phyloP scores from a whole-genome alignment of 2,329 filamentous ascomycete species.

The Colletotrichum caudatum region DNA sequence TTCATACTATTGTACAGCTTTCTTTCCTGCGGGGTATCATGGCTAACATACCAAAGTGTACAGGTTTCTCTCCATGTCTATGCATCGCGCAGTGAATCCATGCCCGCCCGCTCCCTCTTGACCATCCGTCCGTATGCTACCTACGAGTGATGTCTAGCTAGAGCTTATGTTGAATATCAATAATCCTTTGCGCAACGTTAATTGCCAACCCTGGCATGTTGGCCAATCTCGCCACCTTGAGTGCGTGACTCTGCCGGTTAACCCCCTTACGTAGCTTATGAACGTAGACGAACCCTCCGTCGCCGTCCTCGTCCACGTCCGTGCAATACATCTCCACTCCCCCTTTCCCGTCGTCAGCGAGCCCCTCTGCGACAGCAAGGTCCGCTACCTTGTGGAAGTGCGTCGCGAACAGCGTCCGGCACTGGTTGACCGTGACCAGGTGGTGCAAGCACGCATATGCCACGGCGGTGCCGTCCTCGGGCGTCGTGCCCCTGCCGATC shows the following conservation, averaged over 20 bases:
- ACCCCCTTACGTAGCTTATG: constrained; percentile 85
- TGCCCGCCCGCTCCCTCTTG: not conserved
- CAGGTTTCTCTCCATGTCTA: constrained; percentile 16
- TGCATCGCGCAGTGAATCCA: constrained; percentile 36
- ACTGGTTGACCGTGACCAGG: constrained; percentile 80
- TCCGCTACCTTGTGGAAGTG: constrained; percentile 92
- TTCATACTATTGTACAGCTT: constrained; percentile 40
- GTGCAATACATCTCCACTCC: constrained; percentile 85
- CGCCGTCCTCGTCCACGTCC: constrained; percentile 80
- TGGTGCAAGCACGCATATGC: constrained; percentile 91
- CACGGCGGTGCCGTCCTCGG: constrained; percentile 90
- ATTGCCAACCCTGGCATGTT: constrained; percentile 82
- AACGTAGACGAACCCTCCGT: constrained; percentile 83
- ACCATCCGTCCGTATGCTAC: not conserved
- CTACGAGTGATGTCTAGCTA: constrained; percentile 12
- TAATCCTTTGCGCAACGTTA: constrained; percentile 70
- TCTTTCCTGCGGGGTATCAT: constrained; percentile 49
- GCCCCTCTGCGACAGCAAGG: constrained; percentile 69
- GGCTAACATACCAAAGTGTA: constrained; percentile 51
- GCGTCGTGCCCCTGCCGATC: constrained; percentile 93
- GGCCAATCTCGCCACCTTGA: constrained; percentile 93
- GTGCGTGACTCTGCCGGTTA: constrained; percentile 88
- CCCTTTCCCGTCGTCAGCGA: constrained; percentile 52
- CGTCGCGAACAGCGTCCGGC: constrained; percentile 89
- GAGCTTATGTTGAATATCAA: constrained; percentile 50